Evolutionary conservation across 164 flowering plant species (phyloP).

Genomic region (Protea cynaroides): DNA sequence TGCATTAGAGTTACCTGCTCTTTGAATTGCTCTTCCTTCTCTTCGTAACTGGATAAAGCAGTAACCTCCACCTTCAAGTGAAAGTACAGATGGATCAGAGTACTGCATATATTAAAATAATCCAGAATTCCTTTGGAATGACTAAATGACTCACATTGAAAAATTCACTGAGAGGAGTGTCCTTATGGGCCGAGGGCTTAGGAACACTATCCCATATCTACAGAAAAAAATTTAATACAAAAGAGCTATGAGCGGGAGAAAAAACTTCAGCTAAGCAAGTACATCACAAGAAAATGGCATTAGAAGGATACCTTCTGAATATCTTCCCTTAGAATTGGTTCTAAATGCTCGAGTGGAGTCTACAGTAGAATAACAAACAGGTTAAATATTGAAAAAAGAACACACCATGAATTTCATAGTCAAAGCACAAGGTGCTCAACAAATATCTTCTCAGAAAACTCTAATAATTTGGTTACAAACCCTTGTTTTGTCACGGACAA

Average conservation of each 20-base stretch:
- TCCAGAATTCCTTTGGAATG: not conserved
- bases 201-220: slow-evolving; percentile 65
- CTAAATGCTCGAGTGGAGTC: slow-evolving; percentile 57
- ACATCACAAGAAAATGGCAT: not conserved
- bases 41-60: slow-evolving; percentile 59
- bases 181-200: slow-evolving; percentile 47
- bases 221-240: slow-evolving; percentile 8
- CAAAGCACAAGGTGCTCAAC: not conserved
- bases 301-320: slow-evolving; percentile 43
- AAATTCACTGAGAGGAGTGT: slow-evolving; percentile 55
- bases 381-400: not conserved
- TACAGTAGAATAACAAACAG: slow-evolving; percentile 17
- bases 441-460: not conserved
- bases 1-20: slow-evolving; percentile 41
- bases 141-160: slow-evolving; percentile 37
- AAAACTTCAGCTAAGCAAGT: not conserved
- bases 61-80: slow-evolving; percentile 44
- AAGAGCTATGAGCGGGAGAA: not conserved
- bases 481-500: slow-evolving; percentile 64
- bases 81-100: slow-evolving; percentile 2
- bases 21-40: slow-evolving; percentile 54
- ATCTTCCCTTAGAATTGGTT: slow-evolving; percentile 53
- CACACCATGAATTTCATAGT: not conserved
- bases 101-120: too few relatives aligned
- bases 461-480: slow-evolving; percentile 18